Evolutionary conservation across 2,329 filamentous ascomycete genomes (phyloP).

Genomic region (Cladophialophora bantiana): DNA sequence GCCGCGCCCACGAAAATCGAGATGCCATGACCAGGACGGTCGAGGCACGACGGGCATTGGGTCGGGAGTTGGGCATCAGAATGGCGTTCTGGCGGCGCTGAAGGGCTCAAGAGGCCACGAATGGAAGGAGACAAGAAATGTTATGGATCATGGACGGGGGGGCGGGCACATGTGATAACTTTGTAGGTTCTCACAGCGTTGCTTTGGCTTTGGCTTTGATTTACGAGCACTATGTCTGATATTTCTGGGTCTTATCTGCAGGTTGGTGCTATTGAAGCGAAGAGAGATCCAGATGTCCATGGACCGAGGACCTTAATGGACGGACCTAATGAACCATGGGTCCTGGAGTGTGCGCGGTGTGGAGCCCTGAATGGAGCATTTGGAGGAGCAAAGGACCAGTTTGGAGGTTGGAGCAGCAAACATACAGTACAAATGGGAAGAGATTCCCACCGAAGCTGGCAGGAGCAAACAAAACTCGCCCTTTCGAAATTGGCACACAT

Average conservation of each 20-base stretch:
- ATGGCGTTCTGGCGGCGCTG: constrained; percentile 35
- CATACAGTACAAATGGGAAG: constrained; percentile 25
- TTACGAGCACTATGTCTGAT: constrained; percentile 5
- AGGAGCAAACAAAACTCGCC: constrained; percentile 31
- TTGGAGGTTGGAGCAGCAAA: background rate
- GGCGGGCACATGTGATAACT: background rate
- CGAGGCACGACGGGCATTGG: constrained; percentile 61
- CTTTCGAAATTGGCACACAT: background rate
- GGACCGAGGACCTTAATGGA: background rate
- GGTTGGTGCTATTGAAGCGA: constrained; percentile 8
- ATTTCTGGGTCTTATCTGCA: constrained; percentile 11
- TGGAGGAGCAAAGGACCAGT: too few relatives aligned
- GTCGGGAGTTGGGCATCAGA: constrained; percentile 55
- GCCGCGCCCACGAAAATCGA: constrained; percentile 66
- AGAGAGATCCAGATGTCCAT: constrained; percentile 2
- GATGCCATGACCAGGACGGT: constrained; percentile 65
- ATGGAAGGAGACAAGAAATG: constrained; percentile 20
- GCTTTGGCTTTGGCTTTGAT: too few relatives aligned
- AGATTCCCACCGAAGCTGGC: constrained; percentile 29
- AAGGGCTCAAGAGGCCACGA: constrained; percentile 10
- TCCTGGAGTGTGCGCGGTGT: background rate
- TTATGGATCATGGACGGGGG: background rate
- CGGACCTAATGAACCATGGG: background rate
- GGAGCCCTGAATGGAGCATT: background rate
- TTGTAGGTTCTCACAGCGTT: constrained; percentile 8